These are phyloP conservation scores for Arthroderma sp. DNA, from an alignment of 2,329 filamentous ascomycete species.

Conservation along the genomic window DNA sequence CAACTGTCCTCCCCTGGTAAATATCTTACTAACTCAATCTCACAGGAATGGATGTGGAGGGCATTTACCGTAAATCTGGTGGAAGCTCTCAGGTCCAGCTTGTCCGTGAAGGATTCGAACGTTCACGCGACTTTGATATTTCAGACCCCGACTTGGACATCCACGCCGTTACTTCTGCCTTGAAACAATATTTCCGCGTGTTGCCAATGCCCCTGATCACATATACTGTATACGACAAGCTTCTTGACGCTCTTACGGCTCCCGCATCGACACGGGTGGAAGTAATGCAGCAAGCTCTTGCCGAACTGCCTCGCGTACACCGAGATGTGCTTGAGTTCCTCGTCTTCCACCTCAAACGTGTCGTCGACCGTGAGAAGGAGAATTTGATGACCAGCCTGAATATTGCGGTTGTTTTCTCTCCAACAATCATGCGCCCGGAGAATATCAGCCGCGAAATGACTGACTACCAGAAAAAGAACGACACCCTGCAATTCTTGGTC, in stretches of 20 bases:
- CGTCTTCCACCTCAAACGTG: conserved; percentile 80
- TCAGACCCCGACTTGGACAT: conserved; percentile 90
- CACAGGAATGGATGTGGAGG: conserved; percentile 76
- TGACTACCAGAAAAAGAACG: conserved; percentile 87
- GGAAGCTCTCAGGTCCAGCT: conserved; percentile 81
- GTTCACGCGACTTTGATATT: conserved; percentile 66
- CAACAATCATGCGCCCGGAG: conserved; percentile 87
- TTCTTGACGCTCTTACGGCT: conserved; percentile 55
- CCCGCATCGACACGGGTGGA: conserved; percentile 55
- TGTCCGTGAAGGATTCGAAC: conserved; percentile 85
- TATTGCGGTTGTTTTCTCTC: conserved; percentile 89
- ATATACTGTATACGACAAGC: conserved; percentile 78
- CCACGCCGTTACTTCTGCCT: conserved; percentile 82
- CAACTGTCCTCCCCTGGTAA: too few relatives aligned
- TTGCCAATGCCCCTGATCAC: conserved; percentile 80
- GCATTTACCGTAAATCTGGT: conserved; percentile 95
- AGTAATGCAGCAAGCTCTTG: conserved; percentile 60
- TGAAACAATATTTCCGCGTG: conserved; percentile 97
- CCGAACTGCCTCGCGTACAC: conserved; percentile 68
- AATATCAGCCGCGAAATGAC: conserved; percentile 89
- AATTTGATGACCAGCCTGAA: conserved; percentile 97
- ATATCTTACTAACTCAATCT: neutral
- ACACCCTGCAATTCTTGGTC: conserved; percentile 81
- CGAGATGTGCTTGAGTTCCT: conserved; percentile 84
- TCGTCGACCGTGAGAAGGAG: conserved; percentile 67